Evolutionary conservation across 345 rosid species (phyloP).

Genomic region (Mercurialis annua): DNA sequence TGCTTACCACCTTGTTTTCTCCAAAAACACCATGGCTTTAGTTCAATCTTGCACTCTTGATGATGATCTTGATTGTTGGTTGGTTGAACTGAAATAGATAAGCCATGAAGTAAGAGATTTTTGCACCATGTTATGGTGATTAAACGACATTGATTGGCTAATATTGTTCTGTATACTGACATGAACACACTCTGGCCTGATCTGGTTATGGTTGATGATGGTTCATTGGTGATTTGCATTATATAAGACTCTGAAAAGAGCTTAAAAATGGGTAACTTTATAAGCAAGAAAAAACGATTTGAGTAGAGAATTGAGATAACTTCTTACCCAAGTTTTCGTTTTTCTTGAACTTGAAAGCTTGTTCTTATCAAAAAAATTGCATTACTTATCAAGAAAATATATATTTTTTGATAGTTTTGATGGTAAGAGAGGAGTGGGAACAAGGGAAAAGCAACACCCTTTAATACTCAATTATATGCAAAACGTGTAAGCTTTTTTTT

Average conservation of each 20-base stretch:
- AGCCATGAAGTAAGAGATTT: constrained; percentile 44
- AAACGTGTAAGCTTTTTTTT: constrained; percentile 9
- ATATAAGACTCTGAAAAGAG: not conserved
- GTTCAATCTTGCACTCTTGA: constrained; percentile 40
- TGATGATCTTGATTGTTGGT: constrained; percentile 21
- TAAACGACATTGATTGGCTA: constrained; percentile 39
- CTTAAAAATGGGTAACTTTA: not conserved
- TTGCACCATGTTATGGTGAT: constrained; percentile 57
- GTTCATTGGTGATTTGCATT: constrained; percentile 38
- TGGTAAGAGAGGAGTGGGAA: constrained; percentile 10
- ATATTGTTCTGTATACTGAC: constrained; percentile 46
- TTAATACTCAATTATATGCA: constrained; percentile 22
- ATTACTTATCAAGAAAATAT: not conserved
- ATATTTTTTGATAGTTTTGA: constrained; percentile 15
- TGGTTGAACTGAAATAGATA: constrained; percentile 46
- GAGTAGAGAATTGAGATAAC: constrained; percentile 13
- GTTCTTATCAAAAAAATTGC: constrained; percentile 15
- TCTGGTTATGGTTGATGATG: constrained; percentile 29
- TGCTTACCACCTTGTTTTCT: constrained; percentile 55
- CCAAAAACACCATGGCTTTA: constrained; percentile 64
- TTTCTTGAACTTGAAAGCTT: constrained; percentile 19
- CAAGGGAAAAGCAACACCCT: constrained; percentile 16
- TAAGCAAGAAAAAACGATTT: not conserved
- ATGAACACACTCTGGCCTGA: constrained; percentile 42
- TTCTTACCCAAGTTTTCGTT: constrained; percentile 16